These are phyloP conservation scores for Coemansia sp. DNA, from an alignment of 192 early-diverging fungal species.

Conservation along the genomic window DNA sequence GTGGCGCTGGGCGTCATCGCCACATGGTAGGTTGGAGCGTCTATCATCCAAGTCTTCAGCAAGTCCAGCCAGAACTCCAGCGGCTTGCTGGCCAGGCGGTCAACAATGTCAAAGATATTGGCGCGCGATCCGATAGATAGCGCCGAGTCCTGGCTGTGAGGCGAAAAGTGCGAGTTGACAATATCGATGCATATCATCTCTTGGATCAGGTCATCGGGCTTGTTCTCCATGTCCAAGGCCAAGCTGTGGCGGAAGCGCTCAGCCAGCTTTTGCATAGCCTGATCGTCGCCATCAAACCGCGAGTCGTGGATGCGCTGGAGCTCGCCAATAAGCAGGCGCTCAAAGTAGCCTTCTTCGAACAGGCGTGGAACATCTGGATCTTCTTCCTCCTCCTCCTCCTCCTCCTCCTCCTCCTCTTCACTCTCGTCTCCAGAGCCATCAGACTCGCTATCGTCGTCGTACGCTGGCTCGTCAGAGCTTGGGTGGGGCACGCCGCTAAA, in stretches of 20 bases:
- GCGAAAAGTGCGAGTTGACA: constrained; percentile 43
- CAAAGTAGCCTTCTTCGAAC: constrained; percentile 64
- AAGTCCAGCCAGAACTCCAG: constrained; percentile 39
- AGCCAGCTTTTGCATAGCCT: constrained; percentile 25
- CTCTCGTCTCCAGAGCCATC: constrained; percentile 18
- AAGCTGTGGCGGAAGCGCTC: constrained; percentile 22
- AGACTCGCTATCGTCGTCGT: constrained; percentile 20
- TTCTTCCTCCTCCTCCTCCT: constrained; percentile 16
- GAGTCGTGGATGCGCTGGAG: constrained; percentile 54
- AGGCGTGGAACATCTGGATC: constrained; percentile 46
- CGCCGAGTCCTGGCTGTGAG: background rate
- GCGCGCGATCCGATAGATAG: constrained; percentile 26
- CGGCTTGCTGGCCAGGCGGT: constrained; percentile 19
- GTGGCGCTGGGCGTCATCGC: constrained; percentile 29
- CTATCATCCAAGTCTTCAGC: constrained; percentile 42
- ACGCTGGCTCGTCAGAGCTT: constrained; percentile 19
- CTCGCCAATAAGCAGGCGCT: constrained; percentile 56
- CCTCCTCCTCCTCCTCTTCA: constrained; percentile 3
- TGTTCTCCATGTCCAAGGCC: constrained; percentile 31
- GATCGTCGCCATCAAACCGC: constrained; percentile 34
- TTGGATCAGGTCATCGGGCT: constrained; percentile 27
- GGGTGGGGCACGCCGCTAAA: constrained; percentile 63
- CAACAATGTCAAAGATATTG: constrained; percentile 33
- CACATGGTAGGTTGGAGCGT: constrained; percentile 19
- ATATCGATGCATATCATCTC: constrained; percentile 23